Evolutionary conservation across 768 basidiomycete species (phyloP).

Genomic region (Russula virescens): DNA sequence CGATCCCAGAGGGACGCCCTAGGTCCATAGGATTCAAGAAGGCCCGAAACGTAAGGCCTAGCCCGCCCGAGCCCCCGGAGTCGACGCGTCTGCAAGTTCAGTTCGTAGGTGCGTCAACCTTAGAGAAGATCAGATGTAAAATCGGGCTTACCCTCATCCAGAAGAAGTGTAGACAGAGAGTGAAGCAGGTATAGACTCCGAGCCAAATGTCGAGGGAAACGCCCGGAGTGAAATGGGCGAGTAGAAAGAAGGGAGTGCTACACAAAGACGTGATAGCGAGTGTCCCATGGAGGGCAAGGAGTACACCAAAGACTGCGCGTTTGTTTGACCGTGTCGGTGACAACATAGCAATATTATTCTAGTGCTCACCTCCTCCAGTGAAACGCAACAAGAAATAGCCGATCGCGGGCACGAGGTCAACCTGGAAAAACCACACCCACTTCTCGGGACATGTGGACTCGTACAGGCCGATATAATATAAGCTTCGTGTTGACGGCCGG

Average conservation of each 20-base stretch:
- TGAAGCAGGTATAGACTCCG: neutral
- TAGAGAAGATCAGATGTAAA: neutral
- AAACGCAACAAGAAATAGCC: neutral
- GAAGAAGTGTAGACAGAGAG: neutral
- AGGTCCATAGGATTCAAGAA: constrained; percentile 1
- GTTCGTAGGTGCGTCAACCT: neutral
- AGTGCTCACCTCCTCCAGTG: constrained; percentile 13
- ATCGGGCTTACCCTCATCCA: neutral
- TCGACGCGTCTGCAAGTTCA: neutral
- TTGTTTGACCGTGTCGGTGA: neutral
- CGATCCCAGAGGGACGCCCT: neutral
- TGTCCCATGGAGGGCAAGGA: neutral
- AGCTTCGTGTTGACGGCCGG: neutral
- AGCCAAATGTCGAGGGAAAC: constrained; percentile 4
- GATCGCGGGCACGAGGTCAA: constrained; percentile 4
- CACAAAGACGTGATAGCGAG: constrained; percentile 2
- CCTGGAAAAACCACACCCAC: constrained; percentile 13
- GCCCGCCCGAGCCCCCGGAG: neutral
- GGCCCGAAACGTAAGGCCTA: neutral
- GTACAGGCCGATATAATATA: constrained; percentile 10
- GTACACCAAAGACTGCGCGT: neutral
- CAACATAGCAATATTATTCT: no score
- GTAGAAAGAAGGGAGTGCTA: neutral
- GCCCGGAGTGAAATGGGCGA: neutral
- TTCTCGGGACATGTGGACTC: neutral